A percentile compares a stretch with the other conserved stretches of the same genome.
phyloP scores from a whole-genome alignment of 2,329 filamentous ascomycete species.

The Aspergillus flavus region DNA sequence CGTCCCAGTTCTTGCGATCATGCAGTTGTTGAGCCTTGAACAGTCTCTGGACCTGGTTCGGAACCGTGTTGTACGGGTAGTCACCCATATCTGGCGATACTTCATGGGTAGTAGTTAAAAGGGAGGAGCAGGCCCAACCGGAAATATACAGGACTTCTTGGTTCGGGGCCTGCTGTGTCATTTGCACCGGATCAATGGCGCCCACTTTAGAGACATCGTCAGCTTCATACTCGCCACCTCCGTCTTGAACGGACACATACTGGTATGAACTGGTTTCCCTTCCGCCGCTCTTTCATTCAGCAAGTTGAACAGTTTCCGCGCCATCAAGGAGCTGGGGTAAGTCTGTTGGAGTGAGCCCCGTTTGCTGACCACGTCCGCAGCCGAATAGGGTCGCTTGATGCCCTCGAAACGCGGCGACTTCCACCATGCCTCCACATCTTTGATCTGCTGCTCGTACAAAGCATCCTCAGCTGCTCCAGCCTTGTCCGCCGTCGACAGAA shows the following conservation, averaged over 20 bases:
- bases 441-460: slow-evolving; percentile 79
- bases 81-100: slow-evolving; percentile 97
- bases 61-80: slow-evolving; percentile 98
- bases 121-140: slow-evolving; percentile 94
- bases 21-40: slow-evolving; percentile 97
- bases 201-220: slow-evolving; percentile 67
- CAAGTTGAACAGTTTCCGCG: slow-evolving; percentile 88
- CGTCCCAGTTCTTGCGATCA: slow-evolving; percentile 93
- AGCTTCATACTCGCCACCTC: neutral
- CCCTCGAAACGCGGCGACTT: slow-evolving; percentile 78
- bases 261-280: slow-evolving; percentile 90
- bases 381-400: slow-evolving; percentile 89
- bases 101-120: slow-evolving; percentile 92
- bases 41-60: slow-evolving; percentile 93
- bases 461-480: slow-evolving; percentile 79
- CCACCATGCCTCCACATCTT: slow-evolving; percentile 92
- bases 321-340: slow-evolving; percentile 94
- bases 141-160: slow-evolving; percentile 96
- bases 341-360: slow-evolving; percentile 82
- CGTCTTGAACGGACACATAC: slow-evolving; percentile 48
- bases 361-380: slow-evolving; percentile 90
- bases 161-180: slow-evolving; percentile 96
- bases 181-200: slow-evolving; percentile 97
- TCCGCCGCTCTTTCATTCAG: slow-evolving; percentile 75
- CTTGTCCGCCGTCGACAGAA: slow-evolving; percentile 77